phyloP scores from a whole-genome alignment of 2,329 filamentous ascomycete genomes.

The Ilyonectria destructans region DNA sequence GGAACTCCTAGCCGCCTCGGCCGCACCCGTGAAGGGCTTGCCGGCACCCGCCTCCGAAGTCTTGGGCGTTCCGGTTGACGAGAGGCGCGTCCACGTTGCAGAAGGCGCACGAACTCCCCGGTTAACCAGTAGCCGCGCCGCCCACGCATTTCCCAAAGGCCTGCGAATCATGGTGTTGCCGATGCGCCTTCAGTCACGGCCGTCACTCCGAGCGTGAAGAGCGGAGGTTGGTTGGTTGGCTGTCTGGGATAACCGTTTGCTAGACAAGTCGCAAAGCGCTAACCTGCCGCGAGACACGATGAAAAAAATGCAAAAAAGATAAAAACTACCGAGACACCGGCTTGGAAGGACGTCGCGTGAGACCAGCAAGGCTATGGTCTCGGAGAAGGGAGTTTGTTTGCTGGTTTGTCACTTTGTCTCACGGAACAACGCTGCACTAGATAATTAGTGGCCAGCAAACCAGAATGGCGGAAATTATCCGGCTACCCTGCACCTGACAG shows the following conservation, averaged over 20 bases:
- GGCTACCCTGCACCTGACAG: conserved; percentile 7
- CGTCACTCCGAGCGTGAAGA: conserved; percentile 13
- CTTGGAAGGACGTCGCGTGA: not conserved
- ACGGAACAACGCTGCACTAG: not conserved
- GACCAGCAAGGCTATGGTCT: not conserved
- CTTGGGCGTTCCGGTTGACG: conserved; percentile 31
- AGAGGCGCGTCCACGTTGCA: conserved; percentile 29
- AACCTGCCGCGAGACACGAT: not conserved
- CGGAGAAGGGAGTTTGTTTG: not conserved
- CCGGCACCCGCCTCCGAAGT: conserved; percentile 21
- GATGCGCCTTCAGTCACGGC: not conserved
- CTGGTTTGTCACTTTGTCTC: not conserved
- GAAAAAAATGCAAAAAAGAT: not conserved
- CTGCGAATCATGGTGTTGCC: conserved; percentile 39
- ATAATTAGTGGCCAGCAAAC: not conserved
- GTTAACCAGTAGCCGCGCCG: conserved; percentile 13
- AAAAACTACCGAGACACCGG: not conserved
- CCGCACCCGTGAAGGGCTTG: conserved; percentile 12
- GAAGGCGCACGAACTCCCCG: conserved; percentile 6
- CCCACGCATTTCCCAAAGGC: not conserved
- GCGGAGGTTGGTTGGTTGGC: not conserved
- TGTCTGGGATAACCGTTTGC: not conserved
- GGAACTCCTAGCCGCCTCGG: not conserved
- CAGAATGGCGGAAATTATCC: not conserved
- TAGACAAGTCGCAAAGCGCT: conserved; percentile 8